Conservation (phyloP, 75 land plant species). For the Gnetum montanum region DNA sequence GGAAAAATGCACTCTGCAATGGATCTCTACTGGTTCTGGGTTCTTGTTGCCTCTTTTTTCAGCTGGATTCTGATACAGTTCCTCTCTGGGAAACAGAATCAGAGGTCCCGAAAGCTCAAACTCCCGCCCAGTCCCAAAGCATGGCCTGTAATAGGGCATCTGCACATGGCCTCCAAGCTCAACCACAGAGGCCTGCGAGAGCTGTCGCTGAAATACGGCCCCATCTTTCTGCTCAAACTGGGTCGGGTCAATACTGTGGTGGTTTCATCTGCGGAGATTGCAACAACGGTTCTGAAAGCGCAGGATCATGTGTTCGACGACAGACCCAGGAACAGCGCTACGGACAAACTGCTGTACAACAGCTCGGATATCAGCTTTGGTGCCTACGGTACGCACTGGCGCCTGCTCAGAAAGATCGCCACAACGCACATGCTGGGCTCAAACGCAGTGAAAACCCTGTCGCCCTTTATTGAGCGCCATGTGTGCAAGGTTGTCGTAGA, state of each 20-base stretch:
- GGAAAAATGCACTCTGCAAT: too few species aligned
- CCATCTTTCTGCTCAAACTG: constrained; percentile 48
- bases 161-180: constrained; percentile 30
- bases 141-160: constrained; percentile 44
- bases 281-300: constrained; percentile 62
- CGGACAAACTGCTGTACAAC: constrained; percentile 84
- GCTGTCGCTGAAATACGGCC: constrained; percentile 48
- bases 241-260: constrained; percentile 64
- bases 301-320: constrained; percentile 89
- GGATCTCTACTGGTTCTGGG: too few species aligned
- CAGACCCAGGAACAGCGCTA: constrained; percentile 69
- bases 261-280: constrained; percentile 69
- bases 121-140: constrained; percentile 53
- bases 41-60: too few species aligned
- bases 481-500: too few species aligned
- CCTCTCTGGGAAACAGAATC: constrained; percentile 37
- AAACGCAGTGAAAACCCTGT: too few species aligned
- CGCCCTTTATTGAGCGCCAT: too few species aligned
- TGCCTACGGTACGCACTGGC: constrained; percentile 90
- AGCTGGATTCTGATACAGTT: too few species aligned
- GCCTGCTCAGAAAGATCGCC: constrained; percentile 84
- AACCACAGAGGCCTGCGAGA: constrained; percentile 41
- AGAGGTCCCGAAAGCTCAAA: constrained; percentile 23
- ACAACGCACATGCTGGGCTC: too few species aligned
- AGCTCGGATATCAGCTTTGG: constrained; percentile 97